phyloP scores from a whole-genome alignment of 2,329 filamentous ascomycete species.

The Verticillium nonalfalfae region DNA sequence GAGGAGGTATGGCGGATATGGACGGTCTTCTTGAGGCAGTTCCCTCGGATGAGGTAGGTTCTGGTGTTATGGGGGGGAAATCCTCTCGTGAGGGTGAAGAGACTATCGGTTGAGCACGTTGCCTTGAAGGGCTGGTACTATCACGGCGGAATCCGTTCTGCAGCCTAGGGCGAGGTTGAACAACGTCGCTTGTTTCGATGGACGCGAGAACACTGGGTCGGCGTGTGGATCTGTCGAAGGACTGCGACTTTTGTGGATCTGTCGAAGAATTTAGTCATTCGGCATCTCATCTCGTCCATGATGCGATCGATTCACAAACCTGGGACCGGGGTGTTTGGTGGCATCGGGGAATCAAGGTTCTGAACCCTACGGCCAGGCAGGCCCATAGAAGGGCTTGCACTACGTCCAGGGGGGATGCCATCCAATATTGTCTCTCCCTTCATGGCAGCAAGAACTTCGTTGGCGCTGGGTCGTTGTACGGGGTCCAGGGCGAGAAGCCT shows the following conservation, averaged over 20 bases:
- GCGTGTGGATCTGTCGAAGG: background rate
- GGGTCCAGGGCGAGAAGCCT: conserved; percentile 74
- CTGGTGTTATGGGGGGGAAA: conserved; percentile 21
- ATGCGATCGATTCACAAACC: conserved; percentile 21
- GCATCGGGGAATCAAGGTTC: conserved; percentile 47
- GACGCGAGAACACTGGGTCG: background rate
- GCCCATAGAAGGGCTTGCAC: conserved; percentile 28
- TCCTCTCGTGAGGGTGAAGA: conserved; percentile 34
- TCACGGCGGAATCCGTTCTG: conserved; percentile 23
- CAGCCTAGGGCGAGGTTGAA: conserved; percentile 15
- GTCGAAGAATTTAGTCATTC: background rate
- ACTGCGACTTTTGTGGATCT: conserved; percentile 24
- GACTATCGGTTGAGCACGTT: conserved; percentile 24
- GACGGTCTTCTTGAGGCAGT: background rate
- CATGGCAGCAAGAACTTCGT: conserved; percentile 76
- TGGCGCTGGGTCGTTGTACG: conserved; percentile 70
- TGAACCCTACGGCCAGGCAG: conserved; percentile 43
- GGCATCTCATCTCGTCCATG: background rate
- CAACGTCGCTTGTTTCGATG: background rate
- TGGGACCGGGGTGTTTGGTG: conserved; percentile 40
- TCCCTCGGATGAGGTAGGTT: conserved; percentile 12
- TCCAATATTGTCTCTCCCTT: conserved; percentile 56
- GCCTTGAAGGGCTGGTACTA: conserved; percentile 18
- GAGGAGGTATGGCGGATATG: conserved; percentile 24
- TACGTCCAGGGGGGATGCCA: conserved; percentile 25